Percentiles rank a stretch among this genome's conserved stretches.
phyloP scores from a whole-genome alignment of 2,329 filamentous ascomycete genomes.

The Hirsutella rhossiliensis region DNA sequence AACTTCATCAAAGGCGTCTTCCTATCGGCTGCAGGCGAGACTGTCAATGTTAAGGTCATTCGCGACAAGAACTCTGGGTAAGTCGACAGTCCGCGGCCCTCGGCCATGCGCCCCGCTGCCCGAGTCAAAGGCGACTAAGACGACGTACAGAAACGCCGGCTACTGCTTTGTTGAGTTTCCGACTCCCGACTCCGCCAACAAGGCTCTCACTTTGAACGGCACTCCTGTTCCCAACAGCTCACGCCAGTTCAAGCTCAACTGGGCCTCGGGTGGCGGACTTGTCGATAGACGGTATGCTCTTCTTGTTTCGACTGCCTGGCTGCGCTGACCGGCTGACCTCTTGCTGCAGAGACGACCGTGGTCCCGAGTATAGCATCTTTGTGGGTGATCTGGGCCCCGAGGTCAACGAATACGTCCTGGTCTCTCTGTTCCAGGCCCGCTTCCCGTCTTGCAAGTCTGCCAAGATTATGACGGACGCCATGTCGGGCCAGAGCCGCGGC shows the following conservation, averaged over 20 bases:
- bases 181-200: constrained; percentile 71
- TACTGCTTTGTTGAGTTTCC: constrained; percentile 98
- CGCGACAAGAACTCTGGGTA: constrained; percentile 98
- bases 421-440: constrained; percentile 91
- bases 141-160: constrained; percentile 64
- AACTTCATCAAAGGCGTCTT: constrained; percentile 95
- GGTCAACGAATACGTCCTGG: constrained; percentile 96
- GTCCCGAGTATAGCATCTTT: constrained; percentile 94
- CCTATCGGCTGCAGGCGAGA: constrained; percentile 77
- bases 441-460: constrained; percentile 98
- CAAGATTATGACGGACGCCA: constrained; percentile 99
- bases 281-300: constrained; percentile 72
- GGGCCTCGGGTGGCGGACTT: constrained; percentile 91
- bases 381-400: constrained; percentile 95
- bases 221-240: constrained; percentile 85
- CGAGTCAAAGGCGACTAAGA: not conserved
- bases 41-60: constrained; percentile 98
- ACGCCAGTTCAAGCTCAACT: constrained; percentile 97
- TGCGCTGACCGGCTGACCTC: not conserved
- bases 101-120: not conserved
- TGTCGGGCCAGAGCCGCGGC: constrained; percentile 92
- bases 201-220: constrained; percentile 84
- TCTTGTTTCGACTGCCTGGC: no score
- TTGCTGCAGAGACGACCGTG: constrained; percentile 70
- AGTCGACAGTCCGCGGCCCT: constrained; percentile 9